Conservation (phyloP, 2,329 filamentous ascomycete species). For the Fusarium sp. region DNA sequence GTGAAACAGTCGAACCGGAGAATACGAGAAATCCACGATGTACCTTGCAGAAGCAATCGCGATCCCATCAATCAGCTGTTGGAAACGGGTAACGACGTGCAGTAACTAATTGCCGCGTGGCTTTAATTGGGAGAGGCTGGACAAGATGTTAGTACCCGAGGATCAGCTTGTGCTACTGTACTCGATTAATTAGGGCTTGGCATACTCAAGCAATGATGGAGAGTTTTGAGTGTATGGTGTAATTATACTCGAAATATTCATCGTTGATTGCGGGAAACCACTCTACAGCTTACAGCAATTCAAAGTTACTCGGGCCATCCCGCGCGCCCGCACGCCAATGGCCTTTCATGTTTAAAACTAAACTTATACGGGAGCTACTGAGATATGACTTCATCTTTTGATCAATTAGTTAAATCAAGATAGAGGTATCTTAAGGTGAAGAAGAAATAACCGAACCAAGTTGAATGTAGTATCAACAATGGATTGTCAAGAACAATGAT, state of each 20-base stretch:
- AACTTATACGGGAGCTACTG: slow-evolving; percentile 22
- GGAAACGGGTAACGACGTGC: slow-evolving; percentile 24
- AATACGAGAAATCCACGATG: slow-evolving; percentile 26
- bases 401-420: not conserved
- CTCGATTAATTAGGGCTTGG: slow-evolving; percentile 3
- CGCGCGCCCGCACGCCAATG: slow-evolving; percentile 40
- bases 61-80: slow-evolving; percentile 23
- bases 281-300: slow-evolving; percentile 1
- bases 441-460: too few relatives aligned
- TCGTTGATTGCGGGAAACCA: not conserved
- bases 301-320: slow-evolving; percentile 45
- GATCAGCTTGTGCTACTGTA: slow-evolving; percentile 17
- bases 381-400: slow-evolving; percentile 6
- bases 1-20: slow-evolving; percentile 4
- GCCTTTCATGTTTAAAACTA: slow-evolving; percentile 1
- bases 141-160: slow-evolving; percentile 11
- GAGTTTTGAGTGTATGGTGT: not conserved
- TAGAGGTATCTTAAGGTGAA: not conserved
- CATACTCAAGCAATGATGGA: not conserved
- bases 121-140: slow-evolving; percentile 39
- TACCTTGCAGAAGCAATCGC: slow-evolving; percentile 15
- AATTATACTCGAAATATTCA: not conserved
- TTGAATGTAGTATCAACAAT: not conserved
- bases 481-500: not conserved
- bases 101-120: slow-evolving; percentile 28